Evolutionary conservation across 306 rosid species (phyloP), one percentile per base, ranked within the genome.

Genomic region (Cercis canadensis): DNA sequence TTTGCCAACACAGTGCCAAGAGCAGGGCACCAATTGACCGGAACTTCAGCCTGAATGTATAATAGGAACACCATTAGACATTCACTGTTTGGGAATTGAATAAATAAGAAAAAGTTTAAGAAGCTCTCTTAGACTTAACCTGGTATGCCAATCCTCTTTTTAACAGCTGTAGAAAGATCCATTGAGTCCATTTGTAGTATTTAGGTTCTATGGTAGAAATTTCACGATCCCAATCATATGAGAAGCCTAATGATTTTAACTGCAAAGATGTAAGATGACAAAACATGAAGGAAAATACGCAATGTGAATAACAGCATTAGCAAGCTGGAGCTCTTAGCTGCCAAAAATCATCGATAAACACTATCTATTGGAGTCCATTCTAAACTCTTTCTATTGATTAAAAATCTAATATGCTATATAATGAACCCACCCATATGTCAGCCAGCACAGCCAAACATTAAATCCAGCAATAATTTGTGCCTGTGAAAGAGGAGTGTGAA

Each of bases 1-100:
- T 94, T 94, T 73, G 98, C 98, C 88, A 94, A 84, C 65, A 94
- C 98, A 24, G 98, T 94, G 75, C 98, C 98, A 83, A 94, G 94
- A 18, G 92, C 96, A 64, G 98, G 96, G 81, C 98, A 94, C 98
- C 98, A 94, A 76, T 94, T 94, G 58, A 94, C 98, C 0, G 98
- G 96, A 79, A 94, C 98, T 87, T 94, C 97, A 61, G 97, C 98
- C 98, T 94, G 82, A 79, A 70, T 11, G 41, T 65, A 69, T 47
- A 46, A 72, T 39, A 78, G 11, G 52, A 70, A 67, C 18, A 46
- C 49, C 34, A 7, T 80, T 71, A 57, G 34, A 62, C 54, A 69
- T 68, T 15, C 61, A 54, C 68, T 40, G 56, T 59, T 54, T 16
- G 6, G 16, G 62, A 46, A 62, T 70, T 8, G 18, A 54, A 62